A percentile compares a stretch with the other conserved stretches of the same genome.
phyloP scores from a whole-genome alignment of 805 yeast genomes.

The Candida caryicola region DNA sequence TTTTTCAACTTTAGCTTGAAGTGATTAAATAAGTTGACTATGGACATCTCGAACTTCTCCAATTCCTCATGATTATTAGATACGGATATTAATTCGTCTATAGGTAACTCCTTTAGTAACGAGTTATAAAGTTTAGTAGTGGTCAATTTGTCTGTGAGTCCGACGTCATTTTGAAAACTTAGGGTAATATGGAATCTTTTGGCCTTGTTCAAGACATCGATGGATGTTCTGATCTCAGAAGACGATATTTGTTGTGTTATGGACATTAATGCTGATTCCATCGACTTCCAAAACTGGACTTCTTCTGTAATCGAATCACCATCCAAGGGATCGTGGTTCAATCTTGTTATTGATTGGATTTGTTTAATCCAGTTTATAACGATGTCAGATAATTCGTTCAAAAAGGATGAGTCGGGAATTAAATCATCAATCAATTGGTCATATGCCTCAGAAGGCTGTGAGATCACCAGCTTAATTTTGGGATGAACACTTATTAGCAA shows the following conservation, averaged over 20 bases:
- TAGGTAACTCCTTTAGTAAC: constrained; percentile 67
- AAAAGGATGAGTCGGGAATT: constrained; percentile 49
- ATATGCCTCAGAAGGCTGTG: constrained; percentile 14
- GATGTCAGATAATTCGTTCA: constrained; percentile 66
- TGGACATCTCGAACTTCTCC: constrained; percentile 42
- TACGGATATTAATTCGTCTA: constrained; percentile 47
- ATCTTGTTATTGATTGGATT: constrained; percentile 53
- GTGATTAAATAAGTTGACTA: constrained; percentile 53
- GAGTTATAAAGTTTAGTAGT: constrained; percentile 56
- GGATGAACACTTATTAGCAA: constrained; percentile 53
- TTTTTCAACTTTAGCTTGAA: constrained; percentile 58
- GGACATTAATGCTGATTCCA: constrained; percentile 57
- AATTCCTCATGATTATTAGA: constrained; percentile 25
- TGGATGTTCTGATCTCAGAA: constrained; percentile 52
- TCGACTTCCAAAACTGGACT: constrained; percentile 71
- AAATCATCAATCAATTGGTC: constrained; percentile 23
- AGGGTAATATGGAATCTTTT: constrained; percentile 79
- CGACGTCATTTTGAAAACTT: constrained; percentile 70
- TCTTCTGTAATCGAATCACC: constrained; percentile 62
- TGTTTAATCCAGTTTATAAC: constrained; percentile 75
- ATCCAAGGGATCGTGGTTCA: constrained; percentile 50
- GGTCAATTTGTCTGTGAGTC: constrained; percentile 53
- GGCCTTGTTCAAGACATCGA: constrained; percentile 61
- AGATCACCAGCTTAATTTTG: constrained; percentile 24
- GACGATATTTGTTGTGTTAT: constrained; percentile 57